phyloP scores from a whole-genome alignment of 202 grass and related monocot species.

The Zizania palustris region DNA sequence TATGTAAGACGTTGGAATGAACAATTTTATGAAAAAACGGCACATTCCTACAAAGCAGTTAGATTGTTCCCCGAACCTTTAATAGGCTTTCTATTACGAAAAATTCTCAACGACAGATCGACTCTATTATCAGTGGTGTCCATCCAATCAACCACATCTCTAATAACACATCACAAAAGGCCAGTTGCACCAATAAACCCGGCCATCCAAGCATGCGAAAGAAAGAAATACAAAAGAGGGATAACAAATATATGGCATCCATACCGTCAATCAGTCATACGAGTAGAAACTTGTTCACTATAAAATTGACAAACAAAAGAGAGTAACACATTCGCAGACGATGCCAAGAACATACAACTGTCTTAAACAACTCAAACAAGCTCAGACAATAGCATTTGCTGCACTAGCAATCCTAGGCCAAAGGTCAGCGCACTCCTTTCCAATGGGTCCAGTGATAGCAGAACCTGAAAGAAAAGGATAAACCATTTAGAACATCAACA shows the following conservation, averaged over 20 bases:
- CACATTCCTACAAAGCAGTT: no score
- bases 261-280: slow-evolving; percentile 5
- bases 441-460: slow-evolving; percentile 70
- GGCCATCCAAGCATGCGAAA: no score
- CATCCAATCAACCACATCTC: no score
- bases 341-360: slow-evolving; percentile 22
- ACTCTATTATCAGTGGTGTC: no score
- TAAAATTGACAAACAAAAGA: slow-evolving; percentile 26
- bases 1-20: no score
- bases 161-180: no score
- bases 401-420: slow-evolving; percentile 80
- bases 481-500: not conserved
- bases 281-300: slow-evolving; percentile 28
- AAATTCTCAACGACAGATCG: no score
- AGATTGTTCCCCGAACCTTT: no score
- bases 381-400: slow-evolving; percentile 73
- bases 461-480: slow-evolving; percentile 49
- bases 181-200: no score
- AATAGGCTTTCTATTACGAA: no score
- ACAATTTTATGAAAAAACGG: no score
- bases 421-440: slow-evolving; percentile 80
- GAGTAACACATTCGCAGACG: not conserved
- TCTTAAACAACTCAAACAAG: slow-evolving; percentile 30
- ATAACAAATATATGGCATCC: not conserved
- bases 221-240: no score